Conservation (phyloP, 2,329 filamentous ascomycete genomes). For the Conoideocrella luteorostrata region DNA sequence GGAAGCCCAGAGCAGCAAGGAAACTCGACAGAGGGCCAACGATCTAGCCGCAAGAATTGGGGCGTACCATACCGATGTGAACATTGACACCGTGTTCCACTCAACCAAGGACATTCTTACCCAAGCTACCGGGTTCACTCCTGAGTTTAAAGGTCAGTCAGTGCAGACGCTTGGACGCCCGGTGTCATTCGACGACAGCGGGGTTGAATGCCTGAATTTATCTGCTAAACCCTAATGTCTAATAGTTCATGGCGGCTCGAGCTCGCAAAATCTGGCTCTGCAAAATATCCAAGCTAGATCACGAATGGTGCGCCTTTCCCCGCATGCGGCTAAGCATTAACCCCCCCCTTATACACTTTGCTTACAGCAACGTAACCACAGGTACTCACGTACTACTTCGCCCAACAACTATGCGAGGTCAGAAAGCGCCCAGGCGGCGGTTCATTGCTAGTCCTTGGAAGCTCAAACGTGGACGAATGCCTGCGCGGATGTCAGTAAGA, state of each 20-base stretch:
- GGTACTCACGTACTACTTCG: constrained; percentile 35
- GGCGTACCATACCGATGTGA: constrained; percentile 63
- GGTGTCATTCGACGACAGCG: not conserved
- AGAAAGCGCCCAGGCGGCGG: constrained; percentile 18
- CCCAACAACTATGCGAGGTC: constrained; percentile 26
- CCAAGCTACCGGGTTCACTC: constrained; percentile 47
- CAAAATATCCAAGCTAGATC: constrained; percentile 62
- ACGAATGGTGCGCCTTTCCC: constrained; percentile 45
- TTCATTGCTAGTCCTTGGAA: constrained; percentile 20
- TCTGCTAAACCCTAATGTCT: not conserved
- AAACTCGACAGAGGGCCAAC: constrained; percentile 61
- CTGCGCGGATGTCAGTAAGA: constrained; percentile 8
- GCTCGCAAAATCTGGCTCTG: constrained; percentile 54
- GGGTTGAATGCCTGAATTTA: constrained; percentile 1
- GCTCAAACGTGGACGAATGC: constrained; percentile 22
- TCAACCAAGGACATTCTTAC: constrained; percentile 55
- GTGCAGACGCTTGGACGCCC: constrained; percentile 37
- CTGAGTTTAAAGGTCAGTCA: constrained; percentile 44
- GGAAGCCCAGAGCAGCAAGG: constrained; percentile 49
- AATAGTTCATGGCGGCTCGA: constrained; percentile 46
- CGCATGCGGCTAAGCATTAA: not conserved
- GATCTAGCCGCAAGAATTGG: constrained; percentile 57
- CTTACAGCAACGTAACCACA: not conserved
- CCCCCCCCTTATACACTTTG: not conserved
- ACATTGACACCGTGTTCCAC: constrained; percentile 52